These are phyloP conservation scores for Talaromyces borbonicus DNA, from an alignment of 495 filamentous ascomycete genomes.

Conservation along the genomic window DNA sequence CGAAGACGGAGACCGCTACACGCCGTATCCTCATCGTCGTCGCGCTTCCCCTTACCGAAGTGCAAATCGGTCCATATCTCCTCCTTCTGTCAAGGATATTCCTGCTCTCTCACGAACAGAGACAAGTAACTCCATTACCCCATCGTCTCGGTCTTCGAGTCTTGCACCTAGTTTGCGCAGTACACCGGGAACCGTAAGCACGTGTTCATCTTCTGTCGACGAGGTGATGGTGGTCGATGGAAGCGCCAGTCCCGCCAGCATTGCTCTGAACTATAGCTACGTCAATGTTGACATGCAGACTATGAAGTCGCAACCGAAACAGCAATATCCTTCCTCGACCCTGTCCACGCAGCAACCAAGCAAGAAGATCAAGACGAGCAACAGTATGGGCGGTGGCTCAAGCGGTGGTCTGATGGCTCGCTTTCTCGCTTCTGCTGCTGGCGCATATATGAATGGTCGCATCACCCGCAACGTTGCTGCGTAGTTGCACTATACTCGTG, in stretches of 20 bases:
- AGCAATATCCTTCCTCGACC: not conserved
- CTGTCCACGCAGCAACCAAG: constrained; percentile 18
- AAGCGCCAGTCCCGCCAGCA: constrained; percentile 22
- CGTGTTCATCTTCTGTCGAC: constrained; percentile 29
- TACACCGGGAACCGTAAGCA: constrained; percentile 33
- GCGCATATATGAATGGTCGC: constrained; percentile 34
- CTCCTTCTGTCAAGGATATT: constrained; percentile 39
- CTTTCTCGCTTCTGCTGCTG: constrained; percentile 34
- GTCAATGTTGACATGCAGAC: constrained; percentile 24
- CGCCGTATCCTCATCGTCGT: constrained; percentile 24
- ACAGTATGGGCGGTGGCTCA: constrained; percentile 19
- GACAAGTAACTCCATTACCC: constrained; percentile 32
- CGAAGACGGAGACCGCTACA: constrained; percentile 29
- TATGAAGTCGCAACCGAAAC: constrained; percentile 19
- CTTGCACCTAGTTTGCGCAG: constrained; percentile 31
- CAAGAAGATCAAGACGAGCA: constrained; percentile 33
- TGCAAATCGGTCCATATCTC: constrained; percentile 36
- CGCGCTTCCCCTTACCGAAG: constrained; percentile 26
- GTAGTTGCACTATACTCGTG: not conserved
- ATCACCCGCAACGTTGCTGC: constrained; percentile 11
- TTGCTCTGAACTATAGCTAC: constrained; percentile 24
- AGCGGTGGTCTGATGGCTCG: constrained; percentile 32
- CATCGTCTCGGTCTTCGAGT: constrained; percentile 40
- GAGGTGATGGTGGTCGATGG: constrained; percentile 28
- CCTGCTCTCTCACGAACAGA: constrained; percentile 37